Conservation (phyloP, 2,329 filamentous ascomycete species). For the Elsinoe perseae region DNA sequence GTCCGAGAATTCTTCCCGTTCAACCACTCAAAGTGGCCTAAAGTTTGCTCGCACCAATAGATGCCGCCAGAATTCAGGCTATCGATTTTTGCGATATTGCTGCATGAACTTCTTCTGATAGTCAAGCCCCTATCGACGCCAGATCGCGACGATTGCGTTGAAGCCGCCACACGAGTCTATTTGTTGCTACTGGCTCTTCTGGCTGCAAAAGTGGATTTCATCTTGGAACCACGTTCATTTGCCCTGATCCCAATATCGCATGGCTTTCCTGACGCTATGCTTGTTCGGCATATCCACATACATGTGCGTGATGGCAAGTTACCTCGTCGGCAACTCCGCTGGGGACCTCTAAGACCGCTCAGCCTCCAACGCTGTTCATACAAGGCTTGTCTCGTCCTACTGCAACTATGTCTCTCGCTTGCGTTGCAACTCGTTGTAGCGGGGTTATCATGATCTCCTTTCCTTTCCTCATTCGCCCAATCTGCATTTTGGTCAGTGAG, state of each 20-base stretch:
- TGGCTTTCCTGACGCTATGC: not conserved
- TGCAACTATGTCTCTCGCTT: not conserved
- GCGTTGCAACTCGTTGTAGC: not conserved
- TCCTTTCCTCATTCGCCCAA: constrained; percentile 18
- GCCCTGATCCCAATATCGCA: not conserved
- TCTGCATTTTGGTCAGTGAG: constrained; percentile 17
- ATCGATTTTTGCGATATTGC: constrained; percentile 1
- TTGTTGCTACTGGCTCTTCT: not conserved
- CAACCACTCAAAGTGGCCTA: not conserved
- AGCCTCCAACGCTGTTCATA: not conserved
- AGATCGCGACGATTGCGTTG: not conserved
- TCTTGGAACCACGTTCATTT: not conserved
- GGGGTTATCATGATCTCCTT: not conserved
- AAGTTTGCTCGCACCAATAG: not conserved
- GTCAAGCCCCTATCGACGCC: not conserved
- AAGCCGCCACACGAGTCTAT: not conserved
- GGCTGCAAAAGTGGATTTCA: not conserved
- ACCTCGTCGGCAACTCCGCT: not conserved
- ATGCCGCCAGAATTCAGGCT: not conserved
- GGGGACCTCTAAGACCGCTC: not conserved
- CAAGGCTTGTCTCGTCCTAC: not conserved
- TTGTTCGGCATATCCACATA: not conserved
- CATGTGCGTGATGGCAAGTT: not conserved
- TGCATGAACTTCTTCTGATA: constrained; percentile 4
- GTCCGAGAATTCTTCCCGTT: not conserved